Evolutionary conservation across 305 asterid species (phyloP).

Genomic region (Fraxinus dipetala): DNA sequence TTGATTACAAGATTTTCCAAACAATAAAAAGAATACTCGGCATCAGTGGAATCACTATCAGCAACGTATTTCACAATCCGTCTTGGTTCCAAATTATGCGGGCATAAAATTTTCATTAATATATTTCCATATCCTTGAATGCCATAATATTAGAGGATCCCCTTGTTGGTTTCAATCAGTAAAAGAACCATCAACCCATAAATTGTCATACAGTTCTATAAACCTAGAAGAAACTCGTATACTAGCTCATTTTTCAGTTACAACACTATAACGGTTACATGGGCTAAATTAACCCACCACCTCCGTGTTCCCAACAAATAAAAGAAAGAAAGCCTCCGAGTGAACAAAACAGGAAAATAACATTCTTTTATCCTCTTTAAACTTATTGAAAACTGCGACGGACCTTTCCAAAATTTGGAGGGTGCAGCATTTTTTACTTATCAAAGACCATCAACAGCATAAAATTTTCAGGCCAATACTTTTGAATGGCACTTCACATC

Average conservation of each 20-base stretch:
- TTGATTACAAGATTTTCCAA: background rate
- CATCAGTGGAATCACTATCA: background rate
- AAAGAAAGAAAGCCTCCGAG: background rate
- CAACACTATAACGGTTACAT: background rate
- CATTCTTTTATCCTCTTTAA: background rate
- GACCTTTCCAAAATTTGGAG: background rate
- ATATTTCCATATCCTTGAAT: background rate
- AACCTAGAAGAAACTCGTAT: background rate
- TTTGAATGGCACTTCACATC: background rate
- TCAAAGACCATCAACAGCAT: background rate
- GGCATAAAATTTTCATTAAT: background rate
- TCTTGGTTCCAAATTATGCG: background rate
- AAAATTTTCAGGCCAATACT: background rate
- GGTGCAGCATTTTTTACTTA: background rate
- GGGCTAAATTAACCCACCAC: background rate
- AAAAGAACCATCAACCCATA: no score
- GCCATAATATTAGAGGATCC: background rate
- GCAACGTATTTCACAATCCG: background rate
- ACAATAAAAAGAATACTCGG: background rate
- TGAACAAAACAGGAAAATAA: background rate
- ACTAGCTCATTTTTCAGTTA: background rate
- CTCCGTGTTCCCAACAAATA: background rate
- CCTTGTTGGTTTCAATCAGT: no score
- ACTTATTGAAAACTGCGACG: background rate
- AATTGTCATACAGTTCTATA: no score